These are phyloP conservation scores for Artemisia argyi DNA, from an alignment of 129 eudicot species.

Conservation along the genomic window DNA sequence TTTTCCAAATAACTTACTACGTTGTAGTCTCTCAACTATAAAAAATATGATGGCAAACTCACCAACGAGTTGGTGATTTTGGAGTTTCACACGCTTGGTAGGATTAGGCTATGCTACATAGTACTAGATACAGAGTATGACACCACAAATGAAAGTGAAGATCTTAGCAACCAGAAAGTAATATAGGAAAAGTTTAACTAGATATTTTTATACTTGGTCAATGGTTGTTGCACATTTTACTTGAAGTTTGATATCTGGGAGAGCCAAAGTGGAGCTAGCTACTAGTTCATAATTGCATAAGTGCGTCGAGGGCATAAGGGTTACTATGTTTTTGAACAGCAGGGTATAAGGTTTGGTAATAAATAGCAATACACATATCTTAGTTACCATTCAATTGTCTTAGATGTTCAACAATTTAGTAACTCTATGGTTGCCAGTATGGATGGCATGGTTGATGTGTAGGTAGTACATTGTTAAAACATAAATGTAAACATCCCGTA, in stretches of 20 bases:
- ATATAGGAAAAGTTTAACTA: not conserved
- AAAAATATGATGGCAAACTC: too few relatives aligned
- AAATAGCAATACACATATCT: not conserved
- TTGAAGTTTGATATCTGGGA: conserved; percentile 3
- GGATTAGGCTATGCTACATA: not conserved
- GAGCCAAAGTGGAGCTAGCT: conserved; percentile 1
- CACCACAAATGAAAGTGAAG: not conserved
- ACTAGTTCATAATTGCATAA: not conserved
- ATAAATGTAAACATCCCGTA: not conserved
- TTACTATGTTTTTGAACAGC: not conserved
- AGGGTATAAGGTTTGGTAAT: not conserved
- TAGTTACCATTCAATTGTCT: conserved; percentile 5
- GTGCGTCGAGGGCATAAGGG: too few relatives aligned
- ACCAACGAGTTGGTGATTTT: too few relatives aligned
- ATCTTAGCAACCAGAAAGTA: conserved; percentile 9
- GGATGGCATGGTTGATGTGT: conserved; percentile 2
- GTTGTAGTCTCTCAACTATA: too few relatives aligned
- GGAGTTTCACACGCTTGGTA: not conserved
- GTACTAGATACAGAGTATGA: not conserved
- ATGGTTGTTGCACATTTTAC: not conserved
- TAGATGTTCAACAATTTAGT: not conserved
- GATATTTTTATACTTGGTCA: not conserved
- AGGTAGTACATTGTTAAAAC: not conserved
- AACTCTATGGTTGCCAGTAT: conserved; percentile 3
- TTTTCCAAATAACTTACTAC: too few relatives aligned